Evolutionary conservation across 2,329 filamentous ascomycete genomes (phyloP).

Genomic region (Calonectria hongkongensis): DNA sequence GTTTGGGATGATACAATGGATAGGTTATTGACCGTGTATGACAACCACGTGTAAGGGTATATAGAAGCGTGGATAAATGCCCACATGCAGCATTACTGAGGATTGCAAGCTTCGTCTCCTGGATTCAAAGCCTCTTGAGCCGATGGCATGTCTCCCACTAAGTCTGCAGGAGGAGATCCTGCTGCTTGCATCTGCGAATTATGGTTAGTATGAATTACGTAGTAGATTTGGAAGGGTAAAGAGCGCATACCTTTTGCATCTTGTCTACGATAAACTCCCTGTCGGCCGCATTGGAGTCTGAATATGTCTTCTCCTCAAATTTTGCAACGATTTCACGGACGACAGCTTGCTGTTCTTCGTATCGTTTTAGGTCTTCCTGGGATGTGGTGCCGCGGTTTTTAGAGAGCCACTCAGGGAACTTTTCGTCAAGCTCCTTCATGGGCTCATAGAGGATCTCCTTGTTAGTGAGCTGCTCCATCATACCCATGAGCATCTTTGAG

Average conservation of each 20-base stretch:
- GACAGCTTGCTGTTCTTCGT: conserved; percentile 85
- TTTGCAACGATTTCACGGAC: conserved; percentile 91
- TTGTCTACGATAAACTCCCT: conserved; percentile 95
- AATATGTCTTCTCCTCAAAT: conserved; percentile 89
- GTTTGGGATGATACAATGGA: conserved; percentile 47
- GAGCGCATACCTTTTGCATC: conserved; percentile 90
- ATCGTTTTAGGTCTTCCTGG: conserved; percentile 84
- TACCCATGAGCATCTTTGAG: conserved; percentile 94
- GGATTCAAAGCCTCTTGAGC: conserved; percentile 82
- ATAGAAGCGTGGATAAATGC: conserved; percentile 51
- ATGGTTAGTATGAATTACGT: conserved; percentile 21
- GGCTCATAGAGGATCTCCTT: conserved; percentile 99
- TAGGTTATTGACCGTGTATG: conserved; percentile 50
- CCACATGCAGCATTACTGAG: conserved; percentile 67
- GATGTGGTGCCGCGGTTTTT: conserved; percentile 81
- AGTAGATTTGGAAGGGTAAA: background rate
- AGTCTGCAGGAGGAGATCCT: conserved; percentile 90
- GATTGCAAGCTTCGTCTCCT: conserved; percentile 77
- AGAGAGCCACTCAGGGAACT: conserved; percentile 92
- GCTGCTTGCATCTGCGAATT: conserved; percentile 91
- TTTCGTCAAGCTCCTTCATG: conserved; percentile 96
- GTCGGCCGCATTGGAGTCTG: conserved; percentile 87
- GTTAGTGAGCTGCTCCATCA: conserved; percentile 99
- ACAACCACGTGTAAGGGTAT: conserved; percentile 54
- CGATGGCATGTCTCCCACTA: conserved; percentile 92